Percentiles rank a stretch among this genome's conserved stretches.
Evolutionary conservation across 192 early-diverging fungal genomes (phyloP).

Genomic region (Linnemannia exigua): DNA sequence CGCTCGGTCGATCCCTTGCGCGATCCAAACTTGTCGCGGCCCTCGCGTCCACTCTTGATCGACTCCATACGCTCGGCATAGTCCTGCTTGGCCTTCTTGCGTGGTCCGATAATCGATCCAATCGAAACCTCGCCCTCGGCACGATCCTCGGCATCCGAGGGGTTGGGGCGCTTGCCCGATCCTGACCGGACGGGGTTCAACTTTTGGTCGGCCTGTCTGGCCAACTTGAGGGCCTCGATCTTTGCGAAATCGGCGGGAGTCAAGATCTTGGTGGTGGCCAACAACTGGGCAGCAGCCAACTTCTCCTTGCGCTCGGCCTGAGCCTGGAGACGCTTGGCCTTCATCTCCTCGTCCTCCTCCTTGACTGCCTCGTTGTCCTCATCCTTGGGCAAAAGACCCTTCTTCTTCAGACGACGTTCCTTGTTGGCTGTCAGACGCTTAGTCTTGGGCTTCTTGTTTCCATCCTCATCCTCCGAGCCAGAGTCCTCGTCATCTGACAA

Average conservation of each 20-base stretch:
- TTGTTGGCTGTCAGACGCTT: slow-evolving; percentile 58
- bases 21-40: slow-evolving; percentile 91
- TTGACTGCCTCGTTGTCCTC: slow-evolving; percentile 57
- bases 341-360: slow-evolving; percentile 58
- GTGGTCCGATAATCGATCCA: slow-evolving; percentile 66
- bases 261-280: slow-evolving; percentile 77
- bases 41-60: slow-evolving; percentile 92
- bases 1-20: slow-evolving; percentile 87
- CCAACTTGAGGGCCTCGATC: slow-evolving; percentile 81
- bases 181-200: slow-evolving; percentile 38
- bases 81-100: slow-evolving; percentile 89
- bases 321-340: slow-evolving; percentile 55
- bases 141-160: slow-evolving; percentile 31
- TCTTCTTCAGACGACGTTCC: slow-evolving; percentile 62
- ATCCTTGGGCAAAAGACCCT: slow-evolving; percentile 56
- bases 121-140: slow-evolving; percentile 54
- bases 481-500: slow-evolving; percentile 55
- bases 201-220: slow-evolving; percentile 71
- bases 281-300: slow-evolving; percentile 59
- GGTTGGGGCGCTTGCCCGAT: slow-evolving; percentile 52
- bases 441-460: slow-evolving; percentile 57
- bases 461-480: slow-evolving; percentile 62
- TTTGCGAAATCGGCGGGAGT: slow-evolving; percentile 94
- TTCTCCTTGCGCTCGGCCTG: slow-evolving; percentile 62
- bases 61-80: slow-evolving; percentile 92